Conservation (phyloP, 805 yeast species). For the Cyberlindnera veronae region DNA sequence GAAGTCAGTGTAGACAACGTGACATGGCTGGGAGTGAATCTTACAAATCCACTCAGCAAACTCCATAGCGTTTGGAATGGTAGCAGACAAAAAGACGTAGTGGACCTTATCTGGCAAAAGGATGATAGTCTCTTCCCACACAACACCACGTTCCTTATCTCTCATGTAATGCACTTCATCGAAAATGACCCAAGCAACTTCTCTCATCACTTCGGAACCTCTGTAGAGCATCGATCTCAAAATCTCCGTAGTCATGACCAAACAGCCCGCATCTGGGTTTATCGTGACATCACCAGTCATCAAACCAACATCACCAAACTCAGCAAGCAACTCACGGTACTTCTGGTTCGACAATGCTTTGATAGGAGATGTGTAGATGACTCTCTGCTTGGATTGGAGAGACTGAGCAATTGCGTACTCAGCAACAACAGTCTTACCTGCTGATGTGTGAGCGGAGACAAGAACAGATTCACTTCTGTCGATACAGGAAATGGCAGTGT, state of each 20-base stretch:
- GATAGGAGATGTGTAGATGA: constrained; percentile 94
- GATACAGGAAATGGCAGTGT: constrained; percentile 92
- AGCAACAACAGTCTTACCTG: constrained; percentile 98
- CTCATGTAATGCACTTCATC: constrained; percentile 99
- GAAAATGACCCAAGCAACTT: constrained; percentile 97
- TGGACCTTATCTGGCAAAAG: constrained; percentile 94
- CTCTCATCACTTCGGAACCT: constrained; percentile 97
- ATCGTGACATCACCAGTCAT: constrained; percentile 99
- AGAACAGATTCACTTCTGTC: constrained; percentile 92
- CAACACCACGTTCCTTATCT: constrained; percentile 97
- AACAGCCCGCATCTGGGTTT: constrained; percentile 96
- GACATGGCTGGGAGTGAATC: constrained; percentile 94
- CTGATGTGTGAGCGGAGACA: constrained; percentile 98
- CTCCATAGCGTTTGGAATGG: constrained; percentile 97
- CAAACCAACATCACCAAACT: constrained; percentile 91
- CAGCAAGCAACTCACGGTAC: constrained; percentile 85
- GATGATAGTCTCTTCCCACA: constrained; percentile 98
- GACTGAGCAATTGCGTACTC: constrained; percentile 96
- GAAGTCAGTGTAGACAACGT: constrained; percentile 96
- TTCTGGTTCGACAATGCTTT: constrained; percentile 89
- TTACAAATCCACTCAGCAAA: constrained; percentile 98
- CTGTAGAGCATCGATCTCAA: constrained; percentile 93
- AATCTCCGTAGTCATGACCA: constrained; percentile 99
- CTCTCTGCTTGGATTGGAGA: constrained; percentile 92
- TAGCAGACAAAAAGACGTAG: constrained; percentile 90